phyloP scores from a whole-genome alignment of 352 stramenopile species.

The Globisporangium okanoganense region DNA sequence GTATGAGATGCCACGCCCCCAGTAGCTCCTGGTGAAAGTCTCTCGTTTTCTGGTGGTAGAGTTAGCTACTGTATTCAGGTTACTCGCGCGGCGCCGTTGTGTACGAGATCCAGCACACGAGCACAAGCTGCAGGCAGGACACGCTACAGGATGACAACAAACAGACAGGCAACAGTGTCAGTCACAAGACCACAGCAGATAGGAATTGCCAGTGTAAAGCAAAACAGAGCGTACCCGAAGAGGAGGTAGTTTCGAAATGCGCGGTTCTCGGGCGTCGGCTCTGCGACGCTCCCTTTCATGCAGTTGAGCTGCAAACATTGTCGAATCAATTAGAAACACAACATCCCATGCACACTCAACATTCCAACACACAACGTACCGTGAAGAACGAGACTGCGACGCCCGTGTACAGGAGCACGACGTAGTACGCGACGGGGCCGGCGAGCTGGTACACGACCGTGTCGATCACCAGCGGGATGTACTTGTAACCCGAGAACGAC shows the following conservation, averaged over 20 bases:
- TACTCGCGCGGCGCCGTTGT: slow-evolving; percentile 66
- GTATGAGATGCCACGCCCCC: neutral
- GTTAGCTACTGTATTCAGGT: neutral
- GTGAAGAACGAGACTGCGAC: slow-evolving; percentile 94
- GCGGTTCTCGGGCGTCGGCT: slow-evolving; percentile 68
- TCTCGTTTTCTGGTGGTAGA: neutral
- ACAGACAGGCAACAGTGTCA: neutral
- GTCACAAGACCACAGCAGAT: neutral
- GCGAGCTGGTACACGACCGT: slow-evolving; percentile 86
- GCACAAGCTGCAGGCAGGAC: slow-evolving; percentile 75
- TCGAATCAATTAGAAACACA: neutral
- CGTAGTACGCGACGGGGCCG: slow-evolving; percentile 89
- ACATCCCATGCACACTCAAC: slow-evolving; percentile 1
- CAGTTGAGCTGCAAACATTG: slow-evolving; percentile 61
- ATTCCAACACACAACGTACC: slow-evolving; percentile 38
- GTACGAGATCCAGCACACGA: slow-evolving; percentile 86
- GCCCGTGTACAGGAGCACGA: slow-evolving; percentile 92
- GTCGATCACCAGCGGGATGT: slow-evolving; percentile 95
- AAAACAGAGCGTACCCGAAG: slow-evolving; percentile 54
- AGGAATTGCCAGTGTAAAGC: neutral
- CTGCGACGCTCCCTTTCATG: slow-evolving; percentile 82
- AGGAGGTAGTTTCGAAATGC: slow-evolving; percentile 86
- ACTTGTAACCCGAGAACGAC: slow-evolving; percentile 99
- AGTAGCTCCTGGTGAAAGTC: neutral
- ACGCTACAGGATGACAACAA: slow-evolving; percentile 29